Evolutionary conservation across 805 yeast species (phyloP).

Genomic region (Cyberlindnera americana): DNA sequence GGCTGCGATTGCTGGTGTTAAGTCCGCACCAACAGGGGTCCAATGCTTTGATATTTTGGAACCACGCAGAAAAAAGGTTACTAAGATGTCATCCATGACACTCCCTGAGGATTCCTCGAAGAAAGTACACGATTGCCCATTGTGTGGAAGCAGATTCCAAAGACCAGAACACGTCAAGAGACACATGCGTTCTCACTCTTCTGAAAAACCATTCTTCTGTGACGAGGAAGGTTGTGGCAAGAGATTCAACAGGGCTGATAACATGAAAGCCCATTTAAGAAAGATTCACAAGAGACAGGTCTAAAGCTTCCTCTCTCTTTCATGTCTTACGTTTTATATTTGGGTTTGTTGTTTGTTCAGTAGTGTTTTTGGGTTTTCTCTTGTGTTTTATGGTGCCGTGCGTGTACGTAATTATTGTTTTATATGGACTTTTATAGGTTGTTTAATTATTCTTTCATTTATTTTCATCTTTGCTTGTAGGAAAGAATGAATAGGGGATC

Average conservation of each 20-base stretch:
- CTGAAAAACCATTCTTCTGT: slow-evolving; percentile 75
- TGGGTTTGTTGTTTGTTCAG: no score
- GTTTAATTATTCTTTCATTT: no score
- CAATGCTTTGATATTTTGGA: slow-evolving; percentile 15
- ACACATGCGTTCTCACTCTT: slow-evolving; percentile 74
- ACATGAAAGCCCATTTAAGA: slow-evolving; percentile 72
- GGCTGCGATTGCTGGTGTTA: slow-evolving; percentile 10
- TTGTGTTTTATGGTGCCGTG: no score
- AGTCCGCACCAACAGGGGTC: slow-evolving; percentile 13
- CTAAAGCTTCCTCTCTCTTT: no score
- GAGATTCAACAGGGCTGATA: slow-evolving; percentile 71
- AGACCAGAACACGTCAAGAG: slow-evolving; percentile 72
- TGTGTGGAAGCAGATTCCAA: slow-evolving; percentile 60
- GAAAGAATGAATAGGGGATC: no score
- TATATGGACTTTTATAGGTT: no score
- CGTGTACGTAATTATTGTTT: no score
- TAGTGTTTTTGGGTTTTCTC: no score
- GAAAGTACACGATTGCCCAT: slow-evolving; percentile 61
- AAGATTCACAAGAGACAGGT: slow-evolving; percentile 43
- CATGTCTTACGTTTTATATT: no score
- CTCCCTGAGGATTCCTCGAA: slow-evolving; percentile 25
- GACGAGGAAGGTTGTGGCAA: slow-evolving; percentile 59
- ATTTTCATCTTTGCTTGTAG: no score
- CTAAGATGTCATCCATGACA: slow-evolving; percentile 1
- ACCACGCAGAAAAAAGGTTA: slow-evolving; percentile 38